phyloP scores from a whole-genome alignment of 2,329 filamentous ascomycete species.

The Aureobasidium sp. region DNA sequence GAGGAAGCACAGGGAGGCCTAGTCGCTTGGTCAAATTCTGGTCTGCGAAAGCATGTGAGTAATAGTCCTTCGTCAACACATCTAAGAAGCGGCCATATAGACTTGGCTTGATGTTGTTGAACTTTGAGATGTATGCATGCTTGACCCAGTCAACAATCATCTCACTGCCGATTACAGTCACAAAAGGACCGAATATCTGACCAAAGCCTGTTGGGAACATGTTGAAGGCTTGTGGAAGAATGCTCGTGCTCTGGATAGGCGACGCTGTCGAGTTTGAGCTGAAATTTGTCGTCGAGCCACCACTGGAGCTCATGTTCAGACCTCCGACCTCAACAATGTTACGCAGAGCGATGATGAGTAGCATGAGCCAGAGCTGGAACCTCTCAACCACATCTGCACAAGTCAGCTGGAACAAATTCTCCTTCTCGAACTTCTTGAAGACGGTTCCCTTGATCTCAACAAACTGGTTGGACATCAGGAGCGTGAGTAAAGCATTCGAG shows the following conservation, averaged over 20 bases:
- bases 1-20: constrained; percentile 81
- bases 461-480: constrained; percentile 94
- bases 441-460: constrained; percentile 98
- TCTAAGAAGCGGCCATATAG: constrained; percentile 89
- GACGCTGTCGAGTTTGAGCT: constrained; percentile 42
- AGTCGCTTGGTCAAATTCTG: constrained; percentile 84
- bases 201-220: constrained; percentile 63
- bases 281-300: constrained; percentile 21
- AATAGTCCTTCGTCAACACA: constrained; percentile 94
- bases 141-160: constrained; percentile 97
- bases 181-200: constrained; percentile 84
- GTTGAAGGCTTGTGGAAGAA: constrained; percentile 84
- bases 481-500: constrained; percentile 85
- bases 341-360: constrained; percentile 88
- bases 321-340: constrained; percentile 95
- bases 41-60: constrained; percentile 87
- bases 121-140: constrained; percentile 95
- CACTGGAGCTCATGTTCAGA: constrained; percentile 46
- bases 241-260: constrained; percentile 57
- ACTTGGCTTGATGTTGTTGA: constrained; percentile 89
- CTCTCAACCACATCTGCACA: constrained; percentile 95
- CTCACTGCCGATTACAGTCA: constrained; percentile 90
- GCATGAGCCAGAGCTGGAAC: constrained; percentile 96
- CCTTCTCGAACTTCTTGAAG: constrained; percentile 98
- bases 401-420: constrained; percentile 91